These are phyloP conservation scores for Dactylellina cionopaga DNA, from an alignment of 2,329 filamentous ascomycete species.

Conservation along the genomic window DNA sequence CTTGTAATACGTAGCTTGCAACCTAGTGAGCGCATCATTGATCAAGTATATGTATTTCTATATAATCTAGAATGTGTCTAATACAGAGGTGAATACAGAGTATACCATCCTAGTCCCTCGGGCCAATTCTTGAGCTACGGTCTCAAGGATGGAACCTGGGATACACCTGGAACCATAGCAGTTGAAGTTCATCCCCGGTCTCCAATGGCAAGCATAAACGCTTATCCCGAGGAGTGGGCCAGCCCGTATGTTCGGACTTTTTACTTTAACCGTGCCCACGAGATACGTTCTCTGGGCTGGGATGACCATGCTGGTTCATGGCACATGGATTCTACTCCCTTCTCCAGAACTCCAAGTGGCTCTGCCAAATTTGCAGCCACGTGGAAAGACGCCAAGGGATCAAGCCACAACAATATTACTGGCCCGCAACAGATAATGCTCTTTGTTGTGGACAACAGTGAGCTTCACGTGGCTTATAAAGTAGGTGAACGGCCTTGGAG, in stretches of 20 bases:
- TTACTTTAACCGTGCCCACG: background rate
- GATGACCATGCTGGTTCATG: background rate
- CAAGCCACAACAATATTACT: background rate
- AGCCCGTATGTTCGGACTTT: background rate
- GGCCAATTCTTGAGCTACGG: background rate
- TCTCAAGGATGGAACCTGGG: background rate
- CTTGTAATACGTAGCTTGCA: no score
- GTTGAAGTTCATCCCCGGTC: background rate
- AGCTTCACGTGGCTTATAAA: background rate
- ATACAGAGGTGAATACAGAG: background rate
- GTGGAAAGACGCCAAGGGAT: background rate
- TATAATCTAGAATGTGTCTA: background rate
- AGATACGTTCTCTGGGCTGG: background rate
- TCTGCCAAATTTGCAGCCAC: background rate
- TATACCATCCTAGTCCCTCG: background rate
- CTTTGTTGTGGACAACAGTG: conserved; percentile 3
- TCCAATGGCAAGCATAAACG: background rate
- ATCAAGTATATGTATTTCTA: no score
- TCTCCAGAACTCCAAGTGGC: background rate
- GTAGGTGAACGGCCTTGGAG: background rate
- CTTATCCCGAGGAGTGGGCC: background rate
- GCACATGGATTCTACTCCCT: background rate
- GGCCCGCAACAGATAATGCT: background rate
- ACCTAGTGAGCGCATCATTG: no score
- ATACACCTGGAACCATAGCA: background rate